Evolutionary conservation across 805 yeast genomes (phyloP), one percentile per base, ranked within the genome.

Genomic region (Komagataella pseudopastoris): DNA sequence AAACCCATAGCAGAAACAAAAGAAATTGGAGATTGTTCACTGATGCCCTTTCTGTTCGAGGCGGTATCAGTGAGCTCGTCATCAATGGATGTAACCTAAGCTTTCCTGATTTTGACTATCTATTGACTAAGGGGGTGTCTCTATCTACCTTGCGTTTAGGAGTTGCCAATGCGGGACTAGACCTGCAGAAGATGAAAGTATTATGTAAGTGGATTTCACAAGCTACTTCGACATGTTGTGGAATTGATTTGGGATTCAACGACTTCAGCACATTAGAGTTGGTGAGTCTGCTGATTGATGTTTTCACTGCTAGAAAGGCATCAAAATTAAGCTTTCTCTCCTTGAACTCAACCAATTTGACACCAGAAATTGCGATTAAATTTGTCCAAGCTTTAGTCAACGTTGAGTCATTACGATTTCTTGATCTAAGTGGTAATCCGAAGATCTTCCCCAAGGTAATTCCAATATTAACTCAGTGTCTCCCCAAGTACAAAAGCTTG

Each of bases 11-110:
- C 20, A 61, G 83, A 51, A 63, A 76, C 0, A 68, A 72, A 10
- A 73, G 78, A 78, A 70, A 78, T 58, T 78, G 83, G 83, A 67
- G 70, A 47, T 55, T 77, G 47, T 72, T 78, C 55, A 70, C 71
- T 30, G 63, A 69, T 23, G 56, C 77, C 1, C 51, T 78, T n/a
- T 59, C 64, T 1, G 14, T 58, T 14, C 62, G 80, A 52, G 78
- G 78, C 5, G 83, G 83, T 0, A 69, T 78, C 39, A 81, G 76
- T 59, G 83, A 78, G 56, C 66, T 78, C 52, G 83, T 78, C 14
- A 71, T 78, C 50, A 77, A 78, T 56, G 83, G 83, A 1, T 78
- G 81, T 58, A 73, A 74, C 55, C 59, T 78, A 46, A 59, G 69
- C 2, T 74, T 72, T 53, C 63, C 61, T 2, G 69, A 65, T 43